Base-by-base conservation (phyloP, 768 basidiomycete genomes). In the Auriscalpium orientale region DNA sequence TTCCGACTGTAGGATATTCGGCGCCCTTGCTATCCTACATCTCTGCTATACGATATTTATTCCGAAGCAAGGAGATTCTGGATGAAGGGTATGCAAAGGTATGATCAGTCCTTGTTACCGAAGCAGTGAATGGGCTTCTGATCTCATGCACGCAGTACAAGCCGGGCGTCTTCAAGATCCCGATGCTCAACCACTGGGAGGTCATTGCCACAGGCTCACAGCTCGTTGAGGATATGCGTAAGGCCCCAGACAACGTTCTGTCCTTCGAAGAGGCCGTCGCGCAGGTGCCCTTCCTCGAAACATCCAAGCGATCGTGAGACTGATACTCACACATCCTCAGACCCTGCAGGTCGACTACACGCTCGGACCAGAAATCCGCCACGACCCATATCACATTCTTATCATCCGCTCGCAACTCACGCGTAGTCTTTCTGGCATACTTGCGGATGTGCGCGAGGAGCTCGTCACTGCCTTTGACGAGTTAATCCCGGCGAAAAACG, bases 1-100 rank as follows among this genome's bases (percentile, higher is more conserved):
- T 59, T 12, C 58, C 56, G 6, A 59, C 58, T 16, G 6, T 59
- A 20, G 58, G 58, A 1, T 59, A 57, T 22, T 56, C 58, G 8
- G 44, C 51, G n/a, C 58, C 58, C 1, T 53, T 59, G 13, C 52
- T 57, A 7, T 57, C 56, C 1, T 59, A 57, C 34, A 28, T 57
- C 40, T 49, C 56, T 10, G 49, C 49, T 33, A 15, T 50, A 4
- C 11, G 20, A 16, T 50, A 13, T 20, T 33, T 50, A 20, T 33
- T 33, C 16, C 9, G 22, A n/a, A 28, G 28, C 15, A 11, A 16
- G 11, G 34, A 36, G 22, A 50, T 50, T 4, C 13, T 50, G 4
- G 16, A 34, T 13, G 49, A 50, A 36, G 49, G 49, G 12, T 50
- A 36, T 16, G 49, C 11, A 50, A 50, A 50, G 49, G 49, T 36